Evolutionary conservation across 176 grass and related monocot species (phyloP), one percentile per base, ranked within the genome.

Genomic region (Chloris gayana): DNA sequence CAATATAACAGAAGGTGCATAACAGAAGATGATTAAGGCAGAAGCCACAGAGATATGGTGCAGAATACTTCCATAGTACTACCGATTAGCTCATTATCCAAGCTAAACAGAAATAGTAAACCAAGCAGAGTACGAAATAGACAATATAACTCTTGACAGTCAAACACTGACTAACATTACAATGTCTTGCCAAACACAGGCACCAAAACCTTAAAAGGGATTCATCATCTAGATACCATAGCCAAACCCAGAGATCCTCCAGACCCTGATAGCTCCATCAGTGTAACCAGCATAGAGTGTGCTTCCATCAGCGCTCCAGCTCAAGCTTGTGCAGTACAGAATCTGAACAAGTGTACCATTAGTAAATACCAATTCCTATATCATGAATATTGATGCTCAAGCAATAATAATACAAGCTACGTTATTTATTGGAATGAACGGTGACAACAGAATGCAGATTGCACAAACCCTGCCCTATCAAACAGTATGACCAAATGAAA

Each of bases 291-390:
- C 70, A 50, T 81, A 89, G 11, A 91, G 79, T 5, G 86, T 91
- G 69, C 80, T 91, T 58, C 86, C 89, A 4, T 91, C 89, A 0
- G 84, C 72, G 33, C 89, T 91, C 92, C 92, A 94, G 87, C 83
- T 91, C 86, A 94, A 84, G 66, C 89, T 89, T 66, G 92, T 71
- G 83, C 92, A 91, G 86, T 94, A 82, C 33, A 89, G 75, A 62
- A 91, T 80, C 89, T 94, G 33, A 39, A 76, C 3, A 77, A 30
- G 33, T 13, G 22, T 12, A 77, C 1, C 38, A 73, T 3, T 13
- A 57, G 67, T 82, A 12, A 81, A n/a, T 47, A 77, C 1, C 25
- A 2, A 57, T 22, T 1, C 22, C 78, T 80, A 12, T 33, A n/a
- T 10, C 21, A 49, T 15, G 7, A 67, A 37, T 6, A 67, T n/a